Evolutionary conservation across 164 flowering plant genomes (phyloP).

Genomic region (Macadamia integrifolia): DNA sequence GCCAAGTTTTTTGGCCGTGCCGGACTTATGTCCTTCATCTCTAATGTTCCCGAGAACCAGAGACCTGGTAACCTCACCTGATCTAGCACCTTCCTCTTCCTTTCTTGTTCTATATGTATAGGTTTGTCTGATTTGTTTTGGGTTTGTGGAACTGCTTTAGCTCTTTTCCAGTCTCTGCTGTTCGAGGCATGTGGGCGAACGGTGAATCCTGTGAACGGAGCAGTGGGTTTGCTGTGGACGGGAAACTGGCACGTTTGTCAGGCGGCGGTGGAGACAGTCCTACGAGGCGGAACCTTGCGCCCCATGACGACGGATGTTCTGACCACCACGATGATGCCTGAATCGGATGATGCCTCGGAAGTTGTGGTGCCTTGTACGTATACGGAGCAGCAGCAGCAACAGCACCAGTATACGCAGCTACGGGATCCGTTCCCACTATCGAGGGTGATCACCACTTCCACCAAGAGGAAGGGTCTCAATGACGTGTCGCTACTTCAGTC

Average conservation of each 20-base stretch:
- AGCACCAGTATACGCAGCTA: conserved; percentile 6
- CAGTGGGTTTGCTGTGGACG: conserved; percentile 70
- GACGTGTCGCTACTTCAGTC: conserved; percentile 11
- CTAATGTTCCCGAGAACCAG: conserved; percentile 55
- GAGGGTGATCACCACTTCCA: conserved; percentile 8
- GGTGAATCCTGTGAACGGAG: conserved; percentile 85
- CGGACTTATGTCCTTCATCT: conserved; percentile 69
- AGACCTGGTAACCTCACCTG: conserved; percentile 40
- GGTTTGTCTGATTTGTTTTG: neutral
- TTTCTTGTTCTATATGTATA: no score
- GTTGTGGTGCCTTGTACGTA: conserved; percentile 17
- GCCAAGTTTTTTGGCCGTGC: conserved; percentile 89
- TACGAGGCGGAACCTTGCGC: conserved; percentile 49
- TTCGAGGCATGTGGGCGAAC: conserved; percentile 80
- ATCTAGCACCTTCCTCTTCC: neutral
- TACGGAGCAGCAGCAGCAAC: neutral
- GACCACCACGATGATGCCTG: conserved; percentile 13
- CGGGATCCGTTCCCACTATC: conserved; percentile 19
- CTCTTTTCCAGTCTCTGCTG: conserved; percentile 63
- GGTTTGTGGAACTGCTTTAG: conserved; percentile 24
- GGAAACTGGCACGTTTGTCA: conserved; percentile 84
- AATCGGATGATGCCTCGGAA: conserved; percentile 35
- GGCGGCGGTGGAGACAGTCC: conserved; percentile 69
- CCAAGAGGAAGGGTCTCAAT: conserved; percentile 25
- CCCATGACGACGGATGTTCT: conserved; percentile 44